Base-by-base conservation (phyloP, 2,329 filamentous ascomycete species). In the Colletotrichum caudatum region DNA sequence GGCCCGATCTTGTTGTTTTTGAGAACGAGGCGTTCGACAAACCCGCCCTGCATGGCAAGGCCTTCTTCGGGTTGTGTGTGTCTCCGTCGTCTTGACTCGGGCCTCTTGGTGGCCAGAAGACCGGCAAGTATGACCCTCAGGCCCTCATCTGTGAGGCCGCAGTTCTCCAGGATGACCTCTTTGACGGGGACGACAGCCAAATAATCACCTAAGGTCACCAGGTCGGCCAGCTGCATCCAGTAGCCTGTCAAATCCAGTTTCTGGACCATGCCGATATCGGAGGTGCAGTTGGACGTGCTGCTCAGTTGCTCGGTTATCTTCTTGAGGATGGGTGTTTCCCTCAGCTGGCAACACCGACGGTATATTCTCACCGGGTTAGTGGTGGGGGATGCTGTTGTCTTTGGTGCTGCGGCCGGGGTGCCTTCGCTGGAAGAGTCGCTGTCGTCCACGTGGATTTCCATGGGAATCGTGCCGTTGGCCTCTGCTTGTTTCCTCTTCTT, bases 301-400 rank as follows among this genome's bases (percentile, higher is more conserved):
- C 89, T 90, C 5, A 99, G 91, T 80, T 98, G 94, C 77, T 97
- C 94, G 0, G 94, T 95, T 58, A 99, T 92, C 77, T 93, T 94
- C 80, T 97, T 97, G 26, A 98, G 84, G 64, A 98, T 95, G 0
- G 94, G 94, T 0, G 94, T 97, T 82, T 98, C 96, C 69, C 96
- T 90, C 39, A 99, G 84, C 78, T 98, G 95, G 79, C 96, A 98
- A 80, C 96, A 98, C 78, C 96, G 88, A 75, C 95, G 89, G 81
- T 99, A 99, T 77, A 99, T 97, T 69, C 95, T 89, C 18, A 95
- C 90, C 2, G 96, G 95, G 78, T 98, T 96, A 1, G 93, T 97
- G 0, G 95, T 98, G 0, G 95, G 95, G 12, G 72, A 73, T 2
- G 71, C 67, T 37, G 74, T 75, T 85, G 72, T 88, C 86, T 77